Base-by-base conservation (phyloP, 305 asterid genomes). In the Fraxinus baroniana region DNA sequence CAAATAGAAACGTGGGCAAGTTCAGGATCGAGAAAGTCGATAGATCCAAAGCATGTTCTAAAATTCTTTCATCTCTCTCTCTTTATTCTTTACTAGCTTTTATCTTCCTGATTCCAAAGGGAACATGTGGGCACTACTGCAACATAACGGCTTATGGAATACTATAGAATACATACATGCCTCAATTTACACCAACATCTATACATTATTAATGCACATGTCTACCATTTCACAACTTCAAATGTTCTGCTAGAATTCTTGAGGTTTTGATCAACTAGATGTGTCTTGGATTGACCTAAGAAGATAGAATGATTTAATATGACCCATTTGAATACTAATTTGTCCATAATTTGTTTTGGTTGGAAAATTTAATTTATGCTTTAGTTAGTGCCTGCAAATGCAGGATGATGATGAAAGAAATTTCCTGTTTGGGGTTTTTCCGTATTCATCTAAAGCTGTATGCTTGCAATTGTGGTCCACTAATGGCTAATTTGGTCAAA, bases 111-210 rank as follows among this genome's bases (percentile, higher is more conserved):
- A 85, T 84, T 86, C 52, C 46, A 68, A 86, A 84, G 88, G 88
- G 85, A 83, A 87, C 91, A 90, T 86, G 91, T 87, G 89, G 93
- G 90, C 90, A 87, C 88, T 79, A 72, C 41, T 77, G 87, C 84
- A 80, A 90, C 90, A 85, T 79, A 75, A 49, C 73, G 24, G 80
- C 74, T 68, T 68, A 68, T 28, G 35, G 37, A 26, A 28, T 28
- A 68, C 37, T 68, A 68, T 68, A 68, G 74, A 9, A 12, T 18
- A 60, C 30, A 60, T 60, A 10, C 37, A 66, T 28, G 74, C 37
- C 15, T 66, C 37, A 66, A 28, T 26, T 66, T 66, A 12, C 20
- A 66, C 74, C 74, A 66, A 26, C 74, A 66, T 66, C 37, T 66
- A 64, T 33, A 32, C 37, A 17, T 71, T 71, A 28, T 71, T 28